A percentile compares a stretch with the other conserved stretches of the same genome.
These are phyloP conservation scores for Huntiella omanensis DNA, from an alignment of 2,329 filamentous ascomycete species.

Conservation along the genomic window DNA sequence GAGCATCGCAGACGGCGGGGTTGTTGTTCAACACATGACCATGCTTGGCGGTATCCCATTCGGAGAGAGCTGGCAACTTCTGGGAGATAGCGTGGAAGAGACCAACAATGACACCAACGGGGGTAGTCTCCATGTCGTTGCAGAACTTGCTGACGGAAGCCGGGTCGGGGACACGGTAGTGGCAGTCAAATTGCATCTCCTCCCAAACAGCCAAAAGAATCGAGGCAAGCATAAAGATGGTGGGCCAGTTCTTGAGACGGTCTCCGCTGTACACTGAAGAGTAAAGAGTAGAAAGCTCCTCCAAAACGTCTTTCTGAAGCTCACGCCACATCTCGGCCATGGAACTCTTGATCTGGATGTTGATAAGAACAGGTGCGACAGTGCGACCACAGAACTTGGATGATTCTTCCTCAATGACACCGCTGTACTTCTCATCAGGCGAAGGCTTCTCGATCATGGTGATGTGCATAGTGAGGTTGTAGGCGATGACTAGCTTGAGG, in stretches of 20 bases:
- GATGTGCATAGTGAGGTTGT: conserved; percentile 87
- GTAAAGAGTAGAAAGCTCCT: conserved; percentile 81
- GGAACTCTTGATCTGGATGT: conserved; percentile 96
- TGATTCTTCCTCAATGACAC: conserved; percentile 67
- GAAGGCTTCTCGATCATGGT: conserved; percentile 84
- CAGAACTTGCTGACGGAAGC: conserved; percentile 85
- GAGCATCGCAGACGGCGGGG: conserved; percentile 75
- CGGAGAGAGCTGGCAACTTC: conserved; percentile 77
- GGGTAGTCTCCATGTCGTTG: conserved; percentile 87
- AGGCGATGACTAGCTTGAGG: conserved; percentile 82
- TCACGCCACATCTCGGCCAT: conserved; percentile 97
- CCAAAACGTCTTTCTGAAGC: conserved; percentile 85
- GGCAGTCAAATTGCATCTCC: conserved; percentile 96
- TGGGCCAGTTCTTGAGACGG: conserved; percentile 96
- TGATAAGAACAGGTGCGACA: conserved; percentile 94
- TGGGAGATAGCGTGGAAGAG: conserved; percentile 96
- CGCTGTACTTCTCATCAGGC: conserved; percentile 57
- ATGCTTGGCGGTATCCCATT: conserved; percentile 88
- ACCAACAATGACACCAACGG: conserved; percentile 88
- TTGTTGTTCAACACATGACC: conserved; percentile 84
- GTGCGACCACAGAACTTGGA: conserved; percentile 83
- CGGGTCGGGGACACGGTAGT: conserved; percentile 79
- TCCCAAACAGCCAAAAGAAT: conserved; percentile 93
- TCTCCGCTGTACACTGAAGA: conserved; percentile 96
- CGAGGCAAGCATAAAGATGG: conserved; percentile 91